These are phyloP conservation scores for Penicillium sp. DNA, from an alignment of 2,329 filamentous ascomycete species.

Conservation along the genomic window DNA sequence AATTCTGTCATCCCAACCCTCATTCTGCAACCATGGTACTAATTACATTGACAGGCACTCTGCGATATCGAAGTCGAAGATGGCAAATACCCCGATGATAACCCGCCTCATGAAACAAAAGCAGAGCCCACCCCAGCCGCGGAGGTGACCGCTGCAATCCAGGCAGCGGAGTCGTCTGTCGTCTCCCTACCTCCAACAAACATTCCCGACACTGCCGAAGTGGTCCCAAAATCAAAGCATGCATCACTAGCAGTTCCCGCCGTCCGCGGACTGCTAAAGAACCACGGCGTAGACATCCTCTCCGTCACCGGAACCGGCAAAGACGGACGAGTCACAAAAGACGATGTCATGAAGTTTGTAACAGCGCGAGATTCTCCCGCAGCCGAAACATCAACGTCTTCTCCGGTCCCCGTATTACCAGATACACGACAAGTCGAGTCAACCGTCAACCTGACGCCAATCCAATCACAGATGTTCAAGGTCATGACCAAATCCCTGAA, in stretches of 20 bases:
- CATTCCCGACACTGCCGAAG: constrained; percentile 1
- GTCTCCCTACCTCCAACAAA: constrained; percentile 9
- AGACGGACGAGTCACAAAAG: constrained; percentile 86
- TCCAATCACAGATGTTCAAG: constrained; percentile 94
- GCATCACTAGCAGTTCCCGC: constrained; percentile 83
- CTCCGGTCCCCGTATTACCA: constrained; percentile 33
- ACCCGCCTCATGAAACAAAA: constrained; percentile 27
- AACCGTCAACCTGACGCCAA: constrained; percentile 65
- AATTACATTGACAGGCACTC: constrained; percentile 58
- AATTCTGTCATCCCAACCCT: rapidly evolving
- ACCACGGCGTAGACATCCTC: constrained; percentile 71
- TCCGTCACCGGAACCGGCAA: constrained; percentile 80
- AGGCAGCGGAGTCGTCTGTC: constrained; percentile 18
- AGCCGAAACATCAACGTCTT: constrained; percentile 42
- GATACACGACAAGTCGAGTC: constrained; percentile 62
- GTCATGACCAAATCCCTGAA: constrained; percentile 86
- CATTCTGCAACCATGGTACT: constrained; percentile 5
- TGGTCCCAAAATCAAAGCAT: constrained; percentile 53
- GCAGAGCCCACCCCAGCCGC: constrained; percentile 22
- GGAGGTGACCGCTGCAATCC: constrained; percentile 9
- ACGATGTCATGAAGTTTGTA: constrained; percentile 75
- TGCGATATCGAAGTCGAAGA: constrained; percentile 92
- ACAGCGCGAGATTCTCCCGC: constrained; percentile 36
- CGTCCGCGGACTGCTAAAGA: constrained; percentile 81
- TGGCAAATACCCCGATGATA: constrained; percentile 62